These are phyloP conservation scores for Cercospora sesami DNA, from an alignment of 2,329 filamentous ascomycete species.

Conservation along the genomic window DNA sequence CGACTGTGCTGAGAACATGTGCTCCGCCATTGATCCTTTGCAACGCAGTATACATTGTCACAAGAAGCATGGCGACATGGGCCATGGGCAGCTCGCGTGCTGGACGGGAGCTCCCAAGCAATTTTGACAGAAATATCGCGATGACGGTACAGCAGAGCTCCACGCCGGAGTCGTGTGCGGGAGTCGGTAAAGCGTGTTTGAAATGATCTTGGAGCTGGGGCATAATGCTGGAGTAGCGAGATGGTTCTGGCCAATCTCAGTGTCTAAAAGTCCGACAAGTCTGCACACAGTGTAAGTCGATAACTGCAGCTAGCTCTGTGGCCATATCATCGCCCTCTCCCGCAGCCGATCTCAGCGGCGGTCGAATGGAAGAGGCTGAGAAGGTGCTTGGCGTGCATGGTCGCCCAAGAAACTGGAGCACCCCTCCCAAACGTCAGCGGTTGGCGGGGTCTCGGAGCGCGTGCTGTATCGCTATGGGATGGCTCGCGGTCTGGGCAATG, in stretches of 20 bases:
- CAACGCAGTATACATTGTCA: not conserved
- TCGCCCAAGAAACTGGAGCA: not conserved
- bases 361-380: conserved; percentile 14
- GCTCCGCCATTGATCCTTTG: not conserved
- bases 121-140: not conserved
- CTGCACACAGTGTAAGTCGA: not conserved
- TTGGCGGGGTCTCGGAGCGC: conserved; percentile 9
- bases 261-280: not conserved
- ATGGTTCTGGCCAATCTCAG: not conserved
- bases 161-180: not conserved
- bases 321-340: not conserved
- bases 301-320: not conserved
- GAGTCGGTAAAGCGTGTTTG: not conserved
- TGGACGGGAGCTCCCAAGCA: not conserved
- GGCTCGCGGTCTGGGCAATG: conserved; percentile 2
- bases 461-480: not conserved
- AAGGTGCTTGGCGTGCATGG: not conserved
- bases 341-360: conserved; percentile 1
- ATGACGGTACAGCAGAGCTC: not conserved
- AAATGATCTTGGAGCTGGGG: not conserved
- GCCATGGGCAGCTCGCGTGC: not conserved
- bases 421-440: conserved; percentile 15
- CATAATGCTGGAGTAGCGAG: not conserved
- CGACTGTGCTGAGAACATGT: not conserved
- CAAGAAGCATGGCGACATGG: not conserved